phyloP scores from a whole-genome alignment of 352 stramenopile species.

The Phytophthora niederhauseri region DNA sequence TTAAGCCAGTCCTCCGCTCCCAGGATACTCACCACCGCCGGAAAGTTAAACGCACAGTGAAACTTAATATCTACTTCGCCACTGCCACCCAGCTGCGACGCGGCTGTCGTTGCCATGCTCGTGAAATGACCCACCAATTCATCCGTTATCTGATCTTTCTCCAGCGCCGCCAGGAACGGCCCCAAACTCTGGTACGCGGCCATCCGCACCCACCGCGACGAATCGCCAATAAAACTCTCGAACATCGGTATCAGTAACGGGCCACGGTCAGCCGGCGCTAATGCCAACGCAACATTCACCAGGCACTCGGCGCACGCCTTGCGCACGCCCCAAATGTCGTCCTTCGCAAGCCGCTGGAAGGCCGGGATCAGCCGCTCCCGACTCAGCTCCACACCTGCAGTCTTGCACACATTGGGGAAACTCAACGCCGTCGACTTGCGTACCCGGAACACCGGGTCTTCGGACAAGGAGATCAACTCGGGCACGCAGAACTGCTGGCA shows the following conservation, averaged over 20 bases:
- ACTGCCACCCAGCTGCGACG: slow-evolving; percentile 64
- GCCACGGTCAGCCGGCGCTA: slow-evolving; percentile 76
- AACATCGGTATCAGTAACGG: slow-evolving; percentile 90
- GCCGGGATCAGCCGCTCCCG: slow-evolving; percentile 89
- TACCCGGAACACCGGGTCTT: slow-evolving; percentile 95
- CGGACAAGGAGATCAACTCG: slow-evolving; percentile 91
- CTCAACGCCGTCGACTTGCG: slow-evolving; percentile 92
- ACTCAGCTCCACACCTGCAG: slow-evolving; percentile 73
- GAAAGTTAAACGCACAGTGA: slow-evolving; percentile 93
- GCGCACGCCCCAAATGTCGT: slow-evolving; percentile 95
- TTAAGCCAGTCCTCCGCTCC: slow-evolving; percentile 71
- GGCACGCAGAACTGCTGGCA: slow-evolving; percentile 94
- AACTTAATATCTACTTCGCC: slow-evolving; percentile 91
- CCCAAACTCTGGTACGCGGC: slow-evolving; percentile 93
- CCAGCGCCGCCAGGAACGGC: slow-evolving; percentile 81
- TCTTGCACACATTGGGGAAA: slow-evolving; percentile 90
- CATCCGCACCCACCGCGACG: slow-evolving; percentile 94
- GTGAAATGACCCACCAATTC: slow-evolving; percentile 84
- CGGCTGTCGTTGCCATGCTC: slow-evolving; percentile 77
- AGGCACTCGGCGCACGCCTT: slow-evolving; percentile 94
- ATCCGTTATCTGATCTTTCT: slow-evolving; percentile 81
- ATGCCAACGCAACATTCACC: slow-evolving; percentile 85
- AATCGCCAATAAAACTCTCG: slow-evolving; percentile 88
- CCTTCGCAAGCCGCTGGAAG: slow-evolving; percentile 90
- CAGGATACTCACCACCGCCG: slow-evolving; percentile 86